Evolutionary conservation across 2,329 filamentous ascomycete species (phyloP), one percentile per base, ranked within the genome.

Genomic region (Sphaerostilbella broomeana): DNA sequence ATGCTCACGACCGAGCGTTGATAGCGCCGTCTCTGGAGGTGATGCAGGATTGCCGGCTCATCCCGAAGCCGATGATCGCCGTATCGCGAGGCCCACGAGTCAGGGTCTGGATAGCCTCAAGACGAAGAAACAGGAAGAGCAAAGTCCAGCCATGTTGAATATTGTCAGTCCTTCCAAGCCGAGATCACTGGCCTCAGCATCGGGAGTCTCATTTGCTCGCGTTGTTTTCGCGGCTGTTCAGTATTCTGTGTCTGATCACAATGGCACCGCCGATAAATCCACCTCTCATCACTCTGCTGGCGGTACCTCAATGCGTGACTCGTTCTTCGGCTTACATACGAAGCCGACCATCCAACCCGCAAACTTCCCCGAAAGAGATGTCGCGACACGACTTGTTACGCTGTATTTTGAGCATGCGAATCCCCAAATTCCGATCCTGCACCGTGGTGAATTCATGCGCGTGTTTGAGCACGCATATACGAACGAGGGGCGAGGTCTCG

Each of bases 391-490:
- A 44, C 72, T 97, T 13, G 81, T 86, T 25, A 77, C 80, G 39
- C 73, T 95, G 25, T 97, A 95, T 60, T 97, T 97, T 60, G 87
- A 95, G 63, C 86, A 95, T 58, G 87, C 90, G 1, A 97, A 97
- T 58, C 89, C 90, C 4, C 90, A 97, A 61, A 94, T 95, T 48
- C 90, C 90, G 0, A 87, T 95, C 29, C 69, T 97, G 35, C 90
- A 97, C 57, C 80, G 86, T 25, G 81, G 76, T 21, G 87, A 95
- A 51, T 97, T 95, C 55, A 87, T 88, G 81, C 75, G 83, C 31
- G 79, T 94, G 64, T 85, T 95, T 57, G 82, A 94, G 38, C 76
- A 78, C 31, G 85, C 87, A 0, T 95, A 95, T 60, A 71, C 76
- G 4, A 74, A 77, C 1, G 77, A 83, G 15, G 72, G 77, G 32